Evolutionary conservation across 768 basidiomycete species (phyloP).

Genomic region (Gymnopilus dilepis): DNA sequence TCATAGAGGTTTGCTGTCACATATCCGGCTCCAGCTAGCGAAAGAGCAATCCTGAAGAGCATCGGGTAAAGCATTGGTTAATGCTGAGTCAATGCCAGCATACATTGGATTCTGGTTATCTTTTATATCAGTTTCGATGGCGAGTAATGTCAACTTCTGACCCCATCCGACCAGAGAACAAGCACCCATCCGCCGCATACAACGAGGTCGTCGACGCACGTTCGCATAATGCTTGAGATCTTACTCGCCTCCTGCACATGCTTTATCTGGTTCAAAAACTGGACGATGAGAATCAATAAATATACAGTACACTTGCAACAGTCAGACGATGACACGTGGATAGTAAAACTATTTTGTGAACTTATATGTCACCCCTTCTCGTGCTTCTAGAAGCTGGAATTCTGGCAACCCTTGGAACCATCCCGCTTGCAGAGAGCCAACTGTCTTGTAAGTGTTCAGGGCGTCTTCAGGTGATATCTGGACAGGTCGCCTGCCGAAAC

Average conservation of each 20-base stretch:
- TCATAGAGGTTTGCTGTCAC: conserved; percentile 31
- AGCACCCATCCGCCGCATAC: not conserved
- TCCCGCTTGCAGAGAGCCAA: conserved; percentile 35
- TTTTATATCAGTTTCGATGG: not conserved
- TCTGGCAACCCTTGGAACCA: conserved; percentile 45
- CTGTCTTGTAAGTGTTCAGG: conserved; percentile 25
- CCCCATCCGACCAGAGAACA: not conserved
- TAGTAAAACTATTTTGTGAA: conserved; percentile 13
- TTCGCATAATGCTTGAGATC: not conserved
- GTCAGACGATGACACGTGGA: conserved; percentile 3
- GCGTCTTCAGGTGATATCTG: conserved; percentile 35
- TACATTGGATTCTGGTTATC: not conserved
- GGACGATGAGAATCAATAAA: conserved; percentile 2
- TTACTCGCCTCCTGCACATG: conserved; percentile 2
- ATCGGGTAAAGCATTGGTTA: not conserved
- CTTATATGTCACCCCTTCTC: conserved; percentile 33
- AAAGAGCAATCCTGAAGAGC: not conserved
- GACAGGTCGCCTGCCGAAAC: conserved; percentile 27
- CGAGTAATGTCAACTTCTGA: not conserved
- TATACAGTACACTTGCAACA: conserved; percentile 6
- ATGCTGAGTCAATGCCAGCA: not conserved
- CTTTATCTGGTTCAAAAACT: not conserved
- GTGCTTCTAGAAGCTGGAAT: conserved; percentile 41
- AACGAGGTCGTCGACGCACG: conserved; percentile 10
- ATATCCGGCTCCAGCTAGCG: not conserved